Conservation (phyloP, 108 stramenopile genomes). For the Pseudonitzschia multistriata region DNA sequence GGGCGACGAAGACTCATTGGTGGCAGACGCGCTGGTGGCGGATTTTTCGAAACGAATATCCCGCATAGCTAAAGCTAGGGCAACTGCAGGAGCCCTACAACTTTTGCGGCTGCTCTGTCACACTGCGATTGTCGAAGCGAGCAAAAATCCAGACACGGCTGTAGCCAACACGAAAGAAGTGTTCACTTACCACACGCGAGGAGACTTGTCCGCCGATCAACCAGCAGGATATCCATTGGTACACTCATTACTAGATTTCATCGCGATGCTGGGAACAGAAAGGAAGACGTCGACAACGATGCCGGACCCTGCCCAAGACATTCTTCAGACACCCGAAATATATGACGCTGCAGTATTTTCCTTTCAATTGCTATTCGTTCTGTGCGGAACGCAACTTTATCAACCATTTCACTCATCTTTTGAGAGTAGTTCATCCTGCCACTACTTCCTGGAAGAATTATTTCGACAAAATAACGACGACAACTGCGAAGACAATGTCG, state of each 20-base stretch:
- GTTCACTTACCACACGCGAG: conserved; percentile 31
- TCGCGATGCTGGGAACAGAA: conserved; percentile 15
- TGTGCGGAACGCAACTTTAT: conserved; percentile 76
- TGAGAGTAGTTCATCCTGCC: neutral
- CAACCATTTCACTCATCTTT: conserved; percentile 50
- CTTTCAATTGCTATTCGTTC: conserved; percentile 60
- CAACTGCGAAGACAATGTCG: conserved; percentile 3
- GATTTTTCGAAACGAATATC: conserved; percentile 56
- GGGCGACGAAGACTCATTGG: conserved; percentile 1
- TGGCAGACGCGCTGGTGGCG: conserved; percentile 3
- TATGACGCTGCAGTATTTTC: conserved; percentile 64
- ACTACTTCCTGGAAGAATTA: conserved; percentile 29
- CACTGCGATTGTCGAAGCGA: conserved; percentile 46
- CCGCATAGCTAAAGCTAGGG: conserved; percentile 75
- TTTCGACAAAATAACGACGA: conserved; percentile 11
- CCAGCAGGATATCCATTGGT: conserved; percentile 47
- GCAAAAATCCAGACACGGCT: conserved; percentile 8
- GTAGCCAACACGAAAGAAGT: conserved; percentile 29
- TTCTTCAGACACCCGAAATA: conserved; percentile 56
- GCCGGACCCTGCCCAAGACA: conserved; percentile 11
- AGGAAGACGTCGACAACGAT: neutral
- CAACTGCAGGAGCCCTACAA: conserved; percentile 67
- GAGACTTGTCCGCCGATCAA: conserved; percentile 31
- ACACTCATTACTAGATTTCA: conserved; percentile 45
- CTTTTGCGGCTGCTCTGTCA: conserved; percentile 58